Base-by-base conservation (phyloP, 495 filamentous ascomycete genomes). In the Chaetomium tenue region DNA sequence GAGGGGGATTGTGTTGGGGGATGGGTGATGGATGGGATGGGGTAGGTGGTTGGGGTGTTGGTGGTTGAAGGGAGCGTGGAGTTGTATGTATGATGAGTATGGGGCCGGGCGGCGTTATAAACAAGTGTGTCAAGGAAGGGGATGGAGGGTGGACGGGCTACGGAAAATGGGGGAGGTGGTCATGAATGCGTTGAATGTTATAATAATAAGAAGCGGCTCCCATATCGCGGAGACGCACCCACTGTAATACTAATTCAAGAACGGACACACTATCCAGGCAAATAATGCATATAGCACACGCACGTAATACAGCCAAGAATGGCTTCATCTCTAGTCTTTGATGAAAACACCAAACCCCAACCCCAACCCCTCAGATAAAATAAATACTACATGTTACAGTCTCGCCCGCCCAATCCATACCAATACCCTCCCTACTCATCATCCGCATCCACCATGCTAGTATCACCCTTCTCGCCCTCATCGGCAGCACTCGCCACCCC, bases 371-470 rank as follows among this genome's bases (percentile, higher is more conserved):
- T 54, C 33, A 61, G 25, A 37, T 47, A 8, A n/a, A n/a, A 28
- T 37, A 25, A 47, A 57, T 57, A 57, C 40, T 63, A 57, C 60
- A 63, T 20, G 50, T 63, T 57, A 56, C 53, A 57, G 15, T 63
- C 61, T 63, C 40, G 26, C 60, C 52, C 12, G 33, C 23, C 23
- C 28, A 33, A 59, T 25, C 23, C 15, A n/a, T 16, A 15, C 3
- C 39, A 44, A 2, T 18, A 7, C 33, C 16, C 16, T 2, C 33
- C 20, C 52, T 78, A 70, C 16, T 79, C 75, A 46, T 78, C 77
- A 39, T 78, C 71, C 20, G 69, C 73, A 61, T 78, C 78, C 23
- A 63, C 72, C 74, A 79, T 79, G 57, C 69, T 75, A 11, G 74
- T 74, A 63, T 74, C 68, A 9, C 20, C 68, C 65, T 65, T 62